phyloP scores from a whole-genome alignment of 768 basidiomycete species.

The Dentipellis sp. region DNA sequence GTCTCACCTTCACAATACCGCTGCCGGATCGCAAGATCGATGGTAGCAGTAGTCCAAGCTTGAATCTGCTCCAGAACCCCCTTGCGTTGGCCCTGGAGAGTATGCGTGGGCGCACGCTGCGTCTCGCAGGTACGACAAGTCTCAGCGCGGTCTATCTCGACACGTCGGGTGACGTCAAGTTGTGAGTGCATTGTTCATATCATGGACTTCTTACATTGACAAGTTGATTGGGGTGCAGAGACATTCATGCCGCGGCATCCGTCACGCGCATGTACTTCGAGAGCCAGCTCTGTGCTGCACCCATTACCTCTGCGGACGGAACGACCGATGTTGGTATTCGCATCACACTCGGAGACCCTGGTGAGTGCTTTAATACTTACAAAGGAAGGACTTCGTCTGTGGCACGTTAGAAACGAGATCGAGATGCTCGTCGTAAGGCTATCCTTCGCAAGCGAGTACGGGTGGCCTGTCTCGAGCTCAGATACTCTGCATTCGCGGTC shows the following conservation, averaged over 20 bases:
- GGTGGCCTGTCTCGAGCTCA: background rate
- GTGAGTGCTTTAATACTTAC: slow-evolving; percentile 27
- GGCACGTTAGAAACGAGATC: too few relatives aligned
- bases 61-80: slow-evolving; percentile 49
- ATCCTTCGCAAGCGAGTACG: too few relatives aligned
- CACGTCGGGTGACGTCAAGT: slow-evolving; percentile 37
- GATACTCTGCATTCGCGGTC: too few relatives aligned
- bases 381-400: too few relatives aligned
- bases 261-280: slow-evolving; percentile 62
- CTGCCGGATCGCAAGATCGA: slow-evolving; percentile 21
- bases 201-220: background rate
- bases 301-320: slow-evolving; percentile 24
- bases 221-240: slow-evolving; percentile 29
- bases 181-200: slow-evolving; percentile 28
- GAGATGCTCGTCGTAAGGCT: too few relatives aligned
- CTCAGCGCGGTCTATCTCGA: slow-evolving; percentile 54
- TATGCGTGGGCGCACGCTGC: slow-evolving; percentile 65
- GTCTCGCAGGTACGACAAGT: slow-evolving; percentile 44
- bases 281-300: slow-evolving; percentile 50
- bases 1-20: slow-evolving; percentile 55
- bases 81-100: slow-evolving; percentile 68
- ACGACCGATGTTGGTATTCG: slow-evolving; percentile 51
- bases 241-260: slow-evolving; percentile 58
- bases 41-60: slow-evolving; percentile 3
- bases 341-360: slow-evolving; percentile 60